Evolutionary conservation across 345 rosid genomes (phyloP).

Genomic region (Pugionium cornutum): DNA sequence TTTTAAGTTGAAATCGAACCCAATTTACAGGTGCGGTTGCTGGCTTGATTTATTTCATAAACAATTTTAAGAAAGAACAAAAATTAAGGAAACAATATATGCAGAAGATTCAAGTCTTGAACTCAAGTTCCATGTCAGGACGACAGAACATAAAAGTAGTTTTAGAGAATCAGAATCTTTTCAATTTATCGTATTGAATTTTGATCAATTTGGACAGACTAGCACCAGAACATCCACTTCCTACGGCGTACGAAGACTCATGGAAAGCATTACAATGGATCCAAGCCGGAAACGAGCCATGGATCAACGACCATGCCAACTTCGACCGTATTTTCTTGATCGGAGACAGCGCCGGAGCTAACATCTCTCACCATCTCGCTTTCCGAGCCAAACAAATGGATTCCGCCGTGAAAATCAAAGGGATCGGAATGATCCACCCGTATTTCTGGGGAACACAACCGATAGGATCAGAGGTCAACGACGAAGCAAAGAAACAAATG

Average conservation of each 20-base stretch:
- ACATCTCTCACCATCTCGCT: slow-evolving; percentile 66
- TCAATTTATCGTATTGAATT: too few relatives aligned
- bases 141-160: too few relatives aligned
- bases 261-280: slow-evolving; percentile 64
- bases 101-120: too few relatives aligned
- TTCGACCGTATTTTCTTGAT: slow-evolving; percentile 47
- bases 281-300: slow-evolving; percentile 46
- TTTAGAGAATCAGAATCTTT: too few relatives aligned
- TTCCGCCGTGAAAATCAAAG: slow-evolving; percentile 42
- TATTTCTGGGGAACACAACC: slow-evolving; percentile 71
- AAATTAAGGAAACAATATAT: too few relatives aligned
- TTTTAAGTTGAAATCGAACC: slow-evolving; percentile 18
- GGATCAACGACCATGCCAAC: slow-evolving; percentile 59
- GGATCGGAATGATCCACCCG: slow-evolving; percentile 71
- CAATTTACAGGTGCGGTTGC: too few relatives aligned
- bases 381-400: slow-evolving; percentile 41
- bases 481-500: slow-evolving; percentile 50
- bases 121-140: too few relatives aligned
- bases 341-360: slow-evolving; percentile 84
- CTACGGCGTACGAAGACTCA: slow-evolving; percentile 67
- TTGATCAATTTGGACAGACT: slow-evolving; percentile 24
- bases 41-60: too few relatives aligned
- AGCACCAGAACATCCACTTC: slow-evolving; percentile 79
- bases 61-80: too few relatives aligned
- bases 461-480: slow-evolving; percentile 53